These are phyloP conservation scores for Cystobasidium tubakii DNA, from an alignment of 768 basidiomycete genomes.

Conservation along the genomic window DNA sequence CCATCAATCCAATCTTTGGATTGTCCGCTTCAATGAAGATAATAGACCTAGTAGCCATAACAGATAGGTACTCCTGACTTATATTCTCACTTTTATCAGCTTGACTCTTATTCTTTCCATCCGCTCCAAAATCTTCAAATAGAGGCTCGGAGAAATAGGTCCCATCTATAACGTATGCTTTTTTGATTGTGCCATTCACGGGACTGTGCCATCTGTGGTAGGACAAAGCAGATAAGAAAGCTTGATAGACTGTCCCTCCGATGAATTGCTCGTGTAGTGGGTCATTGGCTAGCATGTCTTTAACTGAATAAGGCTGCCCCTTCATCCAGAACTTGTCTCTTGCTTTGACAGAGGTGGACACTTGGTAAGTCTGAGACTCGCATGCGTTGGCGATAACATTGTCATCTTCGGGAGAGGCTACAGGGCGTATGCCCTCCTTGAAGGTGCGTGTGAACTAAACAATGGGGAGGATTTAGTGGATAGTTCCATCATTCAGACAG, in stretches of 20 bases:
- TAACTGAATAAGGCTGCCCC: constrained; percentile 59
- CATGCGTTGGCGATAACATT: constrained; percentile 56
- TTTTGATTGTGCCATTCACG: constrained; percentile 54
- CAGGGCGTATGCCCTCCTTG: constrained; percentile 52
- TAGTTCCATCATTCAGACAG: too few relatives aligned
- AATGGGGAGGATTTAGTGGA: not conserved
- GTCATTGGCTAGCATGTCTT: constrained; percentile 56
- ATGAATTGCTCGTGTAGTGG: constrained; percentile 52
- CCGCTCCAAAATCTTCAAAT: constrained; percentile 51
- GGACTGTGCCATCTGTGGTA: constrained; percentile 66
- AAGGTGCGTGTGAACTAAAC: constrained; percentile 58
- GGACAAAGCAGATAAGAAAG: constrained; percentile 56
- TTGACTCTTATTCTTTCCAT: constrained; percentile 43
- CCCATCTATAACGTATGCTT: constrained; percentile 51
- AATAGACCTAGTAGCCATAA: constrained; percentile 55
- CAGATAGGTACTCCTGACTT: constrained; percentile 49
- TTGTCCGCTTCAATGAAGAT: constrained; percentile 59
- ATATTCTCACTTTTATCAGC: constrained; percentile 39
- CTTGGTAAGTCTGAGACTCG: constrained; percentile 56
- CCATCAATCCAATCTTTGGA: constrained; percentile 57
- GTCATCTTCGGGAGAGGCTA: constrained; percentile 49
- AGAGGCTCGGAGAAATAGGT: constrained; percentile 50
- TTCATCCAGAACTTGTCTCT: constrained; percentile 61
- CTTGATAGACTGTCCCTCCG: constrained; percentile 56
- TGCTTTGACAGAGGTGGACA: constrained; percentile 51